Evolutionary conservation across 176 grass and related monocot genomes (phyloP), one percentile per base, ranked within the genome.

Genomic region (Bonia amplexicaulis): DNA sequence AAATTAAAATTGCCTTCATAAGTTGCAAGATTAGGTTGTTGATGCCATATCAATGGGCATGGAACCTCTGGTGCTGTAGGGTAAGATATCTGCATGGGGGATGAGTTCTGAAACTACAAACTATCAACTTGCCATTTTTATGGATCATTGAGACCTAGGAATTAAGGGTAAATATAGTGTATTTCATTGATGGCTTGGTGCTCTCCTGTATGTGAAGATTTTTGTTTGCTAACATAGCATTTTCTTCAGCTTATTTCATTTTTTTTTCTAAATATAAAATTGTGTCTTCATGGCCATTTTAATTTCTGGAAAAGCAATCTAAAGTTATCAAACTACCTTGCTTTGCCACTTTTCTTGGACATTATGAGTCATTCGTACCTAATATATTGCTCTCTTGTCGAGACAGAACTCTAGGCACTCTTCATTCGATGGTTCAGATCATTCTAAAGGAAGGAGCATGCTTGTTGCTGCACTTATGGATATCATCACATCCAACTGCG

Each of bases 391-490:
- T 60, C 33, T 61, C 48, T 81, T 80, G 72, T 80, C 17, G 59
- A 64, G 44, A 59, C 93, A 98, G 96, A 92, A 88, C 69, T 90
- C 91, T 64, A 91, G 89, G 53, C 82, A 90, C 72, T 88, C 93
- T 87, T 91, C 95, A 47, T 87, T 90, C 47, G 88, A 93, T 90
- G 85, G 81, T 80, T 81, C 70, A 67, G 87, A 90, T 85, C 76
- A 81, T 74, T 92, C 91, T 57, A 95, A 92, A 89, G 96, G 93
- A 82, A 92, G 93, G 76, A 98, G 96, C 88, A 95, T 98, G 96
- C 96, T 98, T 88, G 96, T 98, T 77, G 91, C 96, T 70, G 91
- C 96, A 55, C 88, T 98, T 69, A 98, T 98, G 96, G 96, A 98
- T 82, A 87, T 98, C 60, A 86, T 98, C 73, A 95, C 96, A 25